Base-by-base conservation (phyloP, 306 rosid species). In the Prinsepia uniflora region DNA sequence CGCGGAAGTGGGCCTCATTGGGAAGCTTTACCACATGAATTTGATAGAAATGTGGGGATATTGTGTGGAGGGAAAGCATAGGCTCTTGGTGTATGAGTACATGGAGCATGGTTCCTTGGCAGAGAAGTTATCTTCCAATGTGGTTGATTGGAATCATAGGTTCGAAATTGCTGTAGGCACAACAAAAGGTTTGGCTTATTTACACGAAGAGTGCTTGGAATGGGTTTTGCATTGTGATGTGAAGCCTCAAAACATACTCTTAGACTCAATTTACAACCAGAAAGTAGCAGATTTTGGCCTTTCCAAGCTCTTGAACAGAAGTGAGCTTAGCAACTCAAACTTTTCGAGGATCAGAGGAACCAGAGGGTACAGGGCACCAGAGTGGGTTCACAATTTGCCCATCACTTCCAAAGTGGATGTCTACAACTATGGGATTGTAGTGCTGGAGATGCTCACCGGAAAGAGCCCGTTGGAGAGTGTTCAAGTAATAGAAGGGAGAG, bases 351-450 rank as follows among this genome's bases (percentile, higher is more conserved):
- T 85, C 30, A 67, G 88, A 42, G 86, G 89, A 19, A 88, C 95
- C 2, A 78, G 96, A 78, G 92, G 96, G 0, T 89, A 89, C 56
- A 89, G 85, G 84, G 92, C 92, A 17, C 88, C 92, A 0, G 96
- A 89, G 72, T 86, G 96, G 96, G 57, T 89, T 49, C 77, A 69
- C 7, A 86, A 86, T 19, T 63, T 43, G 19, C 76, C 83, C 15
- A 81, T 83, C 13, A 81, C 92, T 5, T 76, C 92, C 15, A 89
- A 87, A 72, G 88, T 87, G 15, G 96, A 86, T 30, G 96, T 89
- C 1, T 89, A 81, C 63, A 87, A 90, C 63, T 87, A 83, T 9
- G 92, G 92, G 41, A 75, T 89, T 67, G 90, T 89, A 3, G 70
- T 83, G 8, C 42, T 89, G 78, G 96, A 89, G 63, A 77, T 86